Evolutionary conservation across 805 yeast species (phyloP), one percentile per base, ranked within the genome.

Genomic region (Wickerhamiella domercqiae): DNA sequence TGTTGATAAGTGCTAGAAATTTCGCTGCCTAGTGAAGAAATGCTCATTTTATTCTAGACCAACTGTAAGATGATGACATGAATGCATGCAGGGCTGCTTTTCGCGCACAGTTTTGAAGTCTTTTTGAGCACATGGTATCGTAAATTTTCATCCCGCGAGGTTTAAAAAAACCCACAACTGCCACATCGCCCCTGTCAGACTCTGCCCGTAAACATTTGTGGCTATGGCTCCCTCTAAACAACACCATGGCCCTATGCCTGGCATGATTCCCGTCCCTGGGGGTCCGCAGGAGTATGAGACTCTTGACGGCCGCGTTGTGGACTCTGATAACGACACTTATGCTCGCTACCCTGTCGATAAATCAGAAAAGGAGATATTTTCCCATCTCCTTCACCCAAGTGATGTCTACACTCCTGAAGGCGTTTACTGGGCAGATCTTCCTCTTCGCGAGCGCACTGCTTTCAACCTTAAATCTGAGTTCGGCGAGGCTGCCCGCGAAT

Each of bases 241-340:
- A 16, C 59, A 50, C 44, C 61, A 57, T 38, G 50, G 41, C n/a
- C 61, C 62, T 14, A 36, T 53, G 18, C 45, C 55, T 13, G 62
- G 59, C 14, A 49, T 49, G 38, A 55, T 57, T 36, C 60, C 61
- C 17, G 53, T 56, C 17, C 62, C 62, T 19, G 49, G 54, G 39
- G 62, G 62, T n/a, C 60, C 49, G 26, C 54, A 50, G 46, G 60
- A 51, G 20, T 55, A 56, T 41, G 55, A 48, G 68, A 71, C 59
- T 38, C 45, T 50, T 24, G 56, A 57, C 38, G 60, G 59, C 21
- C 42, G 36, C 11, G 26, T 51, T 21, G 46, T 47, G 34, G 58
- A 55, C 30, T 47, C 46, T 22, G 40, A 28, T 16, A 48, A 42
- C 14, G 46, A 41, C 26, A 50, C 50, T 21, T 41, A 47, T 35